Evolutionary conservation across 768 basidiomycete species (phyloP).

Genomic region (Butyriboletus loyo): DNA sequence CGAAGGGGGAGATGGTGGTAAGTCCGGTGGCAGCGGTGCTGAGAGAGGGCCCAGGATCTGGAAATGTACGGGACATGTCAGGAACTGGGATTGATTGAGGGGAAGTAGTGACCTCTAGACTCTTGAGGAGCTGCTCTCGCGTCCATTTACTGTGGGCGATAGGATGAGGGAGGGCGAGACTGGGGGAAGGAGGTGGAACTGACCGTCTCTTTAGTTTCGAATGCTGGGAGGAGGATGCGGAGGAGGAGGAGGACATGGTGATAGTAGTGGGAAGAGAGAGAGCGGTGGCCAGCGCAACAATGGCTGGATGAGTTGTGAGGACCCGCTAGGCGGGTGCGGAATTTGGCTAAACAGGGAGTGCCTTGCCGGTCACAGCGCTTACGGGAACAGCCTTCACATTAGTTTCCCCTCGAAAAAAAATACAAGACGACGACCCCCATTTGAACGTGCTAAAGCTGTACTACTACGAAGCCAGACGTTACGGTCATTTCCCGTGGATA

Average conservation of each 20-base stretch:
- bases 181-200: slow-evolving; percentile 9
- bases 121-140: slow-evolving; percentile 39
- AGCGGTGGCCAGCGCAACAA: slow-evolving; percentile 42
- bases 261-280: slow-evolving; percentile 38
- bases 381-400: slow-evolving; percentile 16
- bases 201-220: slow-evolving; percentile 35
- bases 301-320: slow-evolving; percentile 36
- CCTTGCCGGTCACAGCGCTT: slow-evolving; percentile 38
- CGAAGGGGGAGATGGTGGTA: slow-evolving; percentile 45
- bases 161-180: slow-evolving; percentile 23
- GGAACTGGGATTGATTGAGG: slow-evolving; percentile 7
- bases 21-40: slow-evolving; percentile 41
- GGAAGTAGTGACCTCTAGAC: slow-evolving; percentile 35
- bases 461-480: not conserved
- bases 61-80: slow-evolving; percentile 11
- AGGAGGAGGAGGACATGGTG: slow-evolving; percentile 35
- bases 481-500: not conserved
- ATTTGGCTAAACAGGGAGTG: slow-evolving; percentile 34
- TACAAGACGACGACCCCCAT: not conserved
- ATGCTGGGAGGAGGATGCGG: slow-evolving; percentile 19
- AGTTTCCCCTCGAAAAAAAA: slow-evolving; percentile 3
- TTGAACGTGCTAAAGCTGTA: not conserved
- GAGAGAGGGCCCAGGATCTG: slow-evolving; percentile 42
- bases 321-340: slow-evolving; percentile 33
- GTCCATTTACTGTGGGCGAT: slow-evolving; percentile 32